phyloP scores from a whole-genome alignment of 1,139 yeast genomes.

The Taphrina communis region DNA sequence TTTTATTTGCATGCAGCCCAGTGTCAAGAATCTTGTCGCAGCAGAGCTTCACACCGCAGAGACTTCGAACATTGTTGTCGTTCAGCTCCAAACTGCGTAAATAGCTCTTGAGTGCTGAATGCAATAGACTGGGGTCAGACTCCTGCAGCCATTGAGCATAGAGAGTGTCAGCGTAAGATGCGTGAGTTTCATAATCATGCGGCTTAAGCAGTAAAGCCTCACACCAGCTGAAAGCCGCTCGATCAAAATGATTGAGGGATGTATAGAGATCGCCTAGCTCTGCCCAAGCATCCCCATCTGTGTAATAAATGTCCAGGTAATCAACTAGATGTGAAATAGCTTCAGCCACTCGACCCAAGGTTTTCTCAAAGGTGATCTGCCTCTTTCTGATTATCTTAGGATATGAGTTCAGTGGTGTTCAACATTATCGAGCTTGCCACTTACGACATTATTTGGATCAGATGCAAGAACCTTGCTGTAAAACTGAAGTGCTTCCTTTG shows the following conservation, averaged over 20 bases:
- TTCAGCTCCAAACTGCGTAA: slow-evolving; percentile 78
- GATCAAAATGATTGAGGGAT: slow-evolving; percentile 57
- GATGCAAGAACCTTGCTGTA: slow-evolving; percentile 34
- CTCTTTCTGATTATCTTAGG: slow-evolving; percentile 33
- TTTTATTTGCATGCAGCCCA: background rate
- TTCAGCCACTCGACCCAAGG: slow-evolving; percentile 41
- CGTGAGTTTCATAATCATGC: slow-evolving; percentile 71
- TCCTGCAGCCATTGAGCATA: slow-evolving; percentile 33
- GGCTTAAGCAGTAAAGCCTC: slow-evolving; percentile 74
- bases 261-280: slow-evolving; percentile 71
- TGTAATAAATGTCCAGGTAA: slow-evolving; percentile 65
- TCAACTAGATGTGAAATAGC: slow-evolving; percentile 57
- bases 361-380: slow-evolving; percentile 37
- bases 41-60: slow-evolving; percentile 67
- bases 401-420: slow-evolving; percentile 9
- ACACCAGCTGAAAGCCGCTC: slow-evolving; percentile 55
- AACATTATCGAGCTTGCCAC: background rate
- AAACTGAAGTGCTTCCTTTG: slow-evolving; percentile 39
- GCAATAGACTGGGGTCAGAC: background rate
- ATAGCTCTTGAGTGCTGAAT: slow-evolving; percentile 60
- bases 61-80: slow-evolving; percentile 68
- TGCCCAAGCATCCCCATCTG: slow-evolving; percentile 77
- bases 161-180: slow-evolving; percentile 62
- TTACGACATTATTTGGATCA: slow-evolving; percentile 42
- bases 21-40: slow-evolving; percentile 12